A percentile compares a stretch with the other conserved stretches of the same genome.
Conservation (phyloP, 495 filamentous ascomycete genomes). For the Annulohypoxylon bovei region DNA sequence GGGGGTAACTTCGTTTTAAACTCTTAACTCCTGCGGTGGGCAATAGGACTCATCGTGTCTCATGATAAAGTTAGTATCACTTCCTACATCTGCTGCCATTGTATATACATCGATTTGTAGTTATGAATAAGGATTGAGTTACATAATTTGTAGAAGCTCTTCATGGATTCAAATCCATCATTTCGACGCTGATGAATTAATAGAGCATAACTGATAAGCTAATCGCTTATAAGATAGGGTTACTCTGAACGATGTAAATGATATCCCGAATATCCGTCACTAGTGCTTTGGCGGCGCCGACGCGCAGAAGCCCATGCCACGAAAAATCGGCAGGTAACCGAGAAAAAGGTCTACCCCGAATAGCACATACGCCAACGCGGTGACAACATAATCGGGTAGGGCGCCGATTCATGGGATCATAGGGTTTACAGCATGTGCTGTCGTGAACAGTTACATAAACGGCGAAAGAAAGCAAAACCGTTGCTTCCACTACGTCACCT, state of each 20-base stretch:
- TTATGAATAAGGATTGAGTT: too few species aligned
- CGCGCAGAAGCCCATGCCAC: background rate
- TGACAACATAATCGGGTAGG: background rate
- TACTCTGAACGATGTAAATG: background rate
- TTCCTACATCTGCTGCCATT: too few species aligned
- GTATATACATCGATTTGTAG: too few species aligned
- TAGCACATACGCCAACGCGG: background rate
- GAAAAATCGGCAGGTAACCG: background rate
- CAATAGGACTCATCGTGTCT: too few species aligned
- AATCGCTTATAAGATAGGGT: background rate
- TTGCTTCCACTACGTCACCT: slow-evolving; percentile 14
- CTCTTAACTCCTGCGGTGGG: too few species aligned
- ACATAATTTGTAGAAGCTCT: too few species aligned
- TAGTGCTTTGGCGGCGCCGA: background rate
- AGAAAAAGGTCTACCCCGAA: background rate
- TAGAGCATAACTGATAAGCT: background rate
- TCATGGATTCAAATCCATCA: too few species aligned
- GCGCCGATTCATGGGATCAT: background rate
- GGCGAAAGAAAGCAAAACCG: background rate
- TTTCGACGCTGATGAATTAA: too few species aligned
- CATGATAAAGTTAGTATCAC: too few species aligned
- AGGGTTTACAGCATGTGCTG: background rate
- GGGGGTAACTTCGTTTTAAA: background rate
- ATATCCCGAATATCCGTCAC: background rate
- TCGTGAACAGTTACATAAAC: background rate